A percentile compares a stretch with the other conserved stretches of the same genome.
These are phyloP conservation scores for Perkinsus chesapeaki DNA, from an alignment of 169 alveolate genomes.

Conservation along the genomic window DNA sequence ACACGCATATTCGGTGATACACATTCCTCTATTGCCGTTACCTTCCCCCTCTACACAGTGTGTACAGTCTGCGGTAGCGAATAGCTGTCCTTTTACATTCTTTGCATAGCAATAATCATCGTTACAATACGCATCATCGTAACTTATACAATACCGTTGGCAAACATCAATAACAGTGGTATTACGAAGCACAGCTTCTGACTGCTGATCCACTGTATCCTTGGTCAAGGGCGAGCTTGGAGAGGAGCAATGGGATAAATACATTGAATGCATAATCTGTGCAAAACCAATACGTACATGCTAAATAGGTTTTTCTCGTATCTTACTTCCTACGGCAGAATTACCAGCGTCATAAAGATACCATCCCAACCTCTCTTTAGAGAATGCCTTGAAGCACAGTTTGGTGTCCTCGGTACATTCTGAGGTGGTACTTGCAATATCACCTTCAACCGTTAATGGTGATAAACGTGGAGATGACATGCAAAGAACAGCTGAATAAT, in stretches of 20 bases:
- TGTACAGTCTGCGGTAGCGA: neutral
- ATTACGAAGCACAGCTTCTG: neutral
- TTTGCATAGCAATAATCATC: neutral
- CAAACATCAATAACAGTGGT: too few species aligned
- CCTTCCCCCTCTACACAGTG: neutral
- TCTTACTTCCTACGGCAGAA: neutral
- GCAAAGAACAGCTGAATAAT: too few species aligned
- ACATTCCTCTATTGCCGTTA: neutral
- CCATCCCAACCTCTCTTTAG: neutral
- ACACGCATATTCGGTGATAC: neutral
- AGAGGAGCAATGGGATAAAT: neutral
- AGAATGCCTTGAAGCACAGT: neutral
- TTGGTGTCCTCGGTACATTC: neutral
- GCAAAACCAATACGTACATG: neutral
- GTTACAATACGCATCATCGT: neutral
- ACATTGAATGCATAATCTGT: neutral
- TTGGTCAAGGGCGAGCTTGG: neutral
- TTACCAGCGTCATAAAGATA: neutral
- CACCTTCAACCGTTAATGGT: too few species aligned
- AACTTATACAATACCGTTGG: neutral
- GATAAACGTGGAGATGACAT: too few species aligned
- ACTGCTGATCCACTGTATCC: neutral
- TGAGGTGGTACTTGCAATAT: too few species aligned
- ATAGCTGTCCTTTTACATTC: neutral
- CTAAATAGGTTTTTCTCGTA: too few species aligned